Evolutionary conservation across 495 filamentous ascomycete genomes (phyloP).

Genomic region (Ramalina intermedia): DNA sequence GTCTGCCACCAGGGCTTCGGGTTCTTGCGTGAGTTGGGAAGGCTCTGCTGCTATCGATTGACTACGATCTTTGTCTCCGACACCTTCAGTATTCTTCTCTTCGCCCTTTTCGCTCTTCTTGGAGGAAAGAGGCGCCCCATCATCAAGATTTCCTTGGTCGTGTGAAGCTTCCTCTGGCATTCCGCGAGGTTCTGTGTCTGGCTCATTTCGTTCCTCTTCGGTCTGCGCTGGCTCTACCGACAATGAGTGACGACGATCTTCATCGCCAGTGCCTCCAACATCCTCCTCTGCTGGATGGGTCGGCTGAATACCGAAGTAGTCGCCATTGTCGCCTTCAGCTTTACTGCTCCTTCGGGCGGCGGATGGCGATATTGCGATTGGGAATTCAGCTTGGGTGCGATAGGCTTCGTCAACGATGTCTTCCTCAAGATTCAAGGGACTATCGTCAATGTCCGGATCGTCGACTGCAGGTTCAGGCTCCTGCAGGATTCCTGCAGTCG

Average conservation of each 20-base stretch:
- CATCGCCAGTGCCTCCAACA: not conserved
- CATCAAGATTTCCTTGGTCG: not conserved
- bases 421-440: not conserved
- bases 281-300: slow-evolving; percentile 7
- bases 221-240: not conserved
- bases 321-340: not conserved
- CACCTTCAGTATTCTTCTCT: slow-evolving; percentile 20
- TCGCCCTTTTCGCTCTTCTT: not conserved
- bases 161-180: not conserved
- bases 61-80: not conserved
- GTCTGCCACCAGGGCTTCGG: not conserved
- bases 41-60: not conserved
- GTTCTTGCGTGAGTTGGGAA: not conserved
- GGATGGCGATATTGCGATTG: not conserved
- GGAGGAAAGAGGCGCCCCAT: not conserved
- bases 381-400: not conserved
- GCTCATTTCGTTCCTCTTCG: not conserved
- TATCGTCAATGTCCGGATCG: not conserved
- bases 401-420: not conserved
- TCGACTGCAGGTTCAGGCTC: not conserved
- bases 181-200: not conserved
- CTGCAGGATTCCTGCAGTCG: not conserved
- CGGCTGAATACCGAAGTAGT: slow-evolving; percentile 10
- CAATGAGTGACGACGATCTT: too few species aligned
- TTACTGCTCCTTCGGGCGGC: not conserved